Base-by-base conservation (phyloP, 768 basidiomycete species). In the Cyathus striatus region DNA sequence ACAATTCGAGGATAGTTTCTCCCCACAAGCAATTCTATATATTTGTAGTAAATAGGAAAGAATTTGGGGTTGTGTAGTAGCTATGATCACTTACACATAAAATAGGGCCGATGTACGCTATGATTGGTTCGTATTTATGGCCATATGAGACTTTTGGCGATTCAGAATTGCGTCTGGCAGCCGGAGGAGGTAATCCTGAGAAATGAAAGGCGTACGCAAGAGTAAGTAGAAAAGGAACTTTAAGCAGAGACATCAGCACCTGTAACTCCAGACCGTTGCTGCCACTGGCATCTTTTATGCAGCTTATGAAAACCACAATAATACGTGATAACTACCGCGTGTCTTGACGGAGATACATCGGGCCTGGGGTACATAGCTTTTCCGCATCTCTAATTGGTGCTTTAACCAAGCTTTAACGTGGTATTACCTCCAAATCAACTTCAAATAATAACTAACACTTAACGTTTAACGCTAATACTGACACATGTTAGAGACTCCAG, bases 161-260 rank as follows among this genome's bases (percentile, higher is more conserved):
- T 12, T 12, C 12, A 32, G 30, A 32, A 16, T 12, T 32, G 30
- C 3, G 4, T 32, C 16, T 32, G n/a, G n/a, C n/a, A n/a, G n/a
- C n/a, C n/a, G n/a, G n/a, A n/a, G 30, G 30, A 32, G 30, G 30
- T 32, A 16, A 14, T 18, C 12, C 36, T 38, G 36, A 14, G 36
- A 38, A 16, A 36, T 44, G 43, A 46, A 39, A 25, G 23, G 42
- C 33, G 23, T 36, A 34, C 16, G 43, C 26, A 14, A 27, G 17
- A 23, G 43, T 22, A 38, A 49, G 24, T 23, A 46, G 32, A 42
- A 40, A 27, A 21, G 40, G 38, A 25, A 47, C 37, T 32, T 43
- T 45, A 32, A 41, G 5, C 12, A 49, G 35, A 40, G n/a, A 49
- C 17, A 35, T 32, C n/a, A n/a, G n/a, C n/a, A n/a, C n/a, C n/a